phyloP scores from a whole-genome alignment of 495 filamentous ascomycete genomes.

The Neurospora sp. region DNA sequence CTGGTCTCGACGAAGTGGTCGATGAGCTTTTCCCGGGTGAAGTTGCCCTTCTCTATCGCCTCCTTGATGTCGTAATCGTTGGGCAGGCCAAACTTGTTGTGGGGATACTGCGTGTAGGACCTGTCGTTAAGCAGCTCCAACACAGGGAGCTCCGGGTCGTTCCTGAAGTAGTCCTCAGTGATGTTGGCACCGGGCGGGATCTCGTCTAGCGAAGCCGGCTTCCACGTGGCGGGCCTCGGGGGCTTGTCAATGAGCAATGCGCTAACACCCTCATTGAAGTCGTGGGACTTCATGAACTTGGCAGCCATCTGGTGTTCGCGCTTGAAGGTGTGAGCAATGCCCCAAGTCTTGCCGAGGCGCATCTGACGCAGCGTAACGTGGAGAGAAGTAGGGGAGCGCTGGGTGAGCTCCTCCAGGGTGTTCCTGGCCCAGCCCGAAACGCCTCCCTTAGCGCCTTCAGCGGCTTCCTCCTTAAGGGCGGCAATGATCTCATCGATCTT shows the following conservation, averaged over 20 bases:
- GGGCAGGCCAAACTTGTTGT: constrained; percentile 56
- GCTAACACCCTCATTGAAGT: constrained; percentile 81
- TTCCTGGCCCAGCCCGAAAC: constrained; percentile 61
- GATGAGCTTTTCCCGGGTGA: constrained; percentile 33
- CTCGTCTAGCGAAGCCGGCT: constrained; percentile 57
- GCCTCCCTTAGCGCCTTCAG: constrained; percentile 42
- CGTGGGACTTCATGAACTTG: constrained; percentile 75
- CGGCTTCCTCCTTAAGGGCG: constrained; percentile 45
- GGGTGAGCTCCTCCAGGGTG: constrained; percentile 57
- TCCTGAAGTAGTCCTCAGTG: constrained; percentile 50
- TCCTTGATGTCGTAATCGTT: constrained; percentile 57
- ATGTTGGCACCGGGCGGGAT: constrained; percentile 37
- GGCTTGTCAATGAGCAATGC: constrained; percentile 59
- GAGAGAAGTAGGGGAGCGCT: constrained; percentile 74
- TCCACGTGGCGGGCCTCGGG: constrained; percentile 45
- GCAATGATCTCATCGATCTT: constrained; percentile 58
- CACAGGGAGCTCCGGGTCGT: constrained; percentile 22
- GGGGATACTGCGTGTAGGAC: constrained; percentile 60
- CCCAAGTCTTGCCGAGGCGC: constrained; percentile 63
- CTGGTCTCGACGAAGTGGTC: constrained; percentile 34
- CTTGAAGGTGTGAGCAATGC: constrained; percentile 70
- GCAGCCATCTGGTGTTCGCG: constrained; percentile 70
- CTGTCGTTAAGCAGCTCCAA: constrained; percentile 40
- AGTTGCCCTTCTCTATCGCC: constrained; percentile 32
- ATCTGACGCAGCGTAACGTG: constrained; percentile 74